Evolutionary conservation across 495 filamentous ascomycete species (phyloP).

Genomic region (Tuber microsphaerosporum): DNA sequence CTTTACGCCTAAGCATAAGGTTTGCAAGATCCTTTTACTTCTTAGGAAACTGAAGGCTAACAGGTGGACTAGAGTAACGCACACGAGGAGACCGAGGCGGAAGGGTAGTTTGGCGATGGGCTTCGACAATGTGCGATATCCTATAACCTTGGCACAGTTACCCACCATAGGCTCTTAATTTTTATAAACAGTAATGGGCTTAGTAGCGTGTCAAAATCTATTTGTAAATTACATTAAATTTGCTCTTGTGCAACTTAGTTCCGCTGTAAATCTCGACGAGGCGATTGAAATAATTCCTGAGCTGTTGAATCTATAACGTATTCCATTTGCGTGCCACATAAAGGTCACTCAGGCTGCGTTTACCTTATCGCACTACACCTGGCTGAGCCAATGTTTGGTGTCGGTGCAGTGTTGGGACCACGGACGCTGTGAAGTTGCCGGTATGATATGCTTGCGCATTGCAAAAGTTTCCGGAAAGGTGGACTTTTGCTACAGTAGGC

Average conservation of each 20-base stretch:
- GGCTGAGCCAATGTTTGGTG: not conserved
- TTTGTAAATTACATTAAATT: not conserved
- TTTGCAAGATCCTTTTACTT: conserved; percentile 15
- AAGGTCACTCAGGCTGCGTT: not conserved
- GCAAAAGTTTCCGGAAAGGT: too few species aligned
- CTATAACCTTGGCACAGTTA: too few species aligned
- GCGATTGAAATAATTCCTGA: not conserved
- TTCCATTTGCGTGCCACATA: not conserved
- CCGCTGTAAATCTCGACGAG: not conserved
- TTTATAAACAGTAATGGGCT: not conserved
- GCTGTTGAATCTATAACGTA: not conserved
- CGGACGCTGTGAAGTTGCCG: not conserved
- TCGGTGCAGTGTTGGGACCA: not conserved
- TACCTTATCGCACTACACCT: not conserved
- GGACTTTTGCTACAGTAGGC: too few species aligned
- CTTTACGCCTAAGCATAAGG: conserved; percentile 96
- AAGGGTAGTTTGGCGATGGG: conserved; percentile 42
- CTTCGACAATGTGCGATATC: not conserved
- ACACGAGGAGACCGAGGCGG: conserved; percentile 52
- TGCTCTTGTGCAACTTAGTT: not conserved
- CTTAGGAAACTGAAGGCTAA: conserved; percentile 9
- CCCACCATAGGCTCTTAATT: not conserved
- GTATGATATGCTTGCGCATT: too few species aligned
- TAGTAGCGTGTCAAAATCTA: not conserved
- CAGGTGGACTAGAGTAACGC: conserved; percentile 24